A percentile compares a stretch with the other conserved stretches of the same genome.
These are phyloP conservation scores for Saturnispora sekii DNA, from an alignment of 805 yeast genomes.

Conservation along the genomic window DNA sequence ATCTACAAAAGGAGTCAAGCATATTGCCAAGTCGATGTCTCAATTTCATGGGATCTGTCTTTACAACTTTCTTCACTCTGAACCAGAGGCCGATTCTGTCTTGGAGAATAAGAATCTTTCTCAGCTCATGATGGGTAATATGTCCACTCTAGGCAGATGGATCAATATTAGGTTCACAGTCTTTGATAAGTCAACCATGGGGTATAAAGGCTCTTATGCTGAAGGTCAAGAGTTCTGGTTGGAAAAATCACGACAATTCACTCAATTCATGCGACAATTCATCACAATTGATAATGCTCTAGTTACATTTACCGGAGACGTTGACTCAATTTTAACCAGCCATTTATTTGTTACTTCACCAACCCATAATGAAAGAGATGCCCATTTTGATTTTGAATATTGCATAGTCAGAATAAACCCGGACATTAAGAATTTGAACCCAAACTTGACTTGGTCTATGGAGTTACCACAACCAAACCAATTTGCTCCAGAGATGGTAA, in stretches of 20 bases:
- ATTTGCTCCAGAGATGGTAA: constrained; percentile 29
- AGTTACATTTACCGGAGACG: constrained; percentile 27
- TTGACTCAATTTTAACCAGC: neutral
- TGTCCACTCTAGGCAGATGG: constrained; percentile 28
- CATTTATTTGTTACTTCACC: constrained; percentile 1
- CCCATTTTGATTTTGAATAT: constrained; percentile 37
- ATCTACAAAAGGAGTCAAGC: constrained; percentile 11
- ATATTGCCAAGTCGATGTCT: constrained; percentile 33
- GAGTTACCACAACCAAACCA: constrained; percentile 26
- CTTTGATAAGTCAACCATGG: constrained; percentile 18
- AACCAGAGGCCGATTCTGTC: constrained; percentile 30
- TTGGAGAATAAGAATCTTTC: constrained; percentile 39
- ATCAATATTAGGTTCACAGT: constrained; percentile 33
- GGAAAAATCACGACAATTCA: constrained; percentile 29
- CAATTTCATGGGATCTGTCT: constrained; percentile 40
- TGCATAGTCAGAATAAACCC: constrained; percentile 8
- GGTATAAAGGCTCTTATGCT: constrained; percentile 21
- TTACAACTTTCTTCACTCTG: constrained; percentile 36
- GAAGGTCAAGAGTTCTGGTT: constrained; percentile 38
- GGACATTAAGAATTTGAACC: neutral
- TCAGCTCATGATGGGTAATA: constrained; percentile 30
- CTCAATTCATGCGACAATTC: constrained; percentile 18
- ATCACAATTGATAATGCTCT: constrained; percentile 27
- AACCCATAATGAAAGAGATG: constrained; percentile 23
- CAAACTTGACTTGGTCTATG: neutral